Conservation (phyloP, 192 early-diverging fungal genomes). For the Backusella morwellensis region DNA sequence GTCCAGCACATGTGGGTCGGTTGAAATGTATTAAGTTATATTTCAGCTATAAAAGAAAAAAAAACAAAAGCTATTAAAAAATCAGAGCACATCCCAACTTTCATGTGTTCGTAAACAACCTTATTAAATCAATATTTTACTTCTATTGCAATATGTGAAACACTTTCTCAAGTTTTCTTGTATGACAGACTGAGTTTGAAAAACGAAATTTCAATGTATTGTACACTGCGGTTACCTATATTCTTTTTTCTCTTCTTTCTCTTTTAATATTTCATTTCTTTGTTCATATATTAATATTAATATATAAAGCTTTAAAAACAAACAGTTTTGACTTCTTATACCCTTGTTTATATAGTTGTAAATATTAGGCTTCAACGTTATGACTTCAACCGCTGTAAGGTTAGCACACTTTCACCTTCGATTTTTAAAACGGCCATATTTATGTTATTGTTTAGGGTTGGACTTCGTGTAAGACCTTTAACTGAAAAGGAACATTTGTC, state of each 20-base stretch:
- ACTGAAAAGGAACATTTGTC: slow-evolving; percentile 68
- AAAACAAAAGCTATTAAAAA: background rate
- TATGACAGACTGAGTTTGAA: background rate
- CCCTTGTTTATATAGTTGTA: background rate
- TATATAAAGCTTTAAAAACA: background rate
- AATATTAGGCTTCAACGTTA: background rate
- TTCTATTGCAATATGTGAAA: background rate
- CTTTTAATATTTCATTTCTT: slow-evolving; percentile 16
- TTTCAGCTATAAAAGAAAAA: background rate
- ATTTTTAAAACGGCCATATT: background rate
- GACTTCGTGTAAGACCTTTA: slow-evolving; percentile 77
- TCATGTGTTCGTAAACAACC: background rate
- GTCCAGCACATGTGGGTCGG: background rate
- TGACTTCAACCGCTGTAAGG: slow-evolving; percentile 39
- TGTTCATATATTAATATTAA: background rate
- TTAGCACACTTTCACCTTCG: slow-evolving; percentile 14
- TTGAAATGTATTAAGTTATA: background rate
- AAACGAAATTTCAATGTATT: background rate
- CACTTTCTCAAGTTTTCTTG: background rate
- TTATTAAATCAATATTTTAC: background rate
- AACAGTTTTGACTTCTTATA: slow-evolving; percentile 14
- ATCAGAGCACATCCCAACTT: background rate
- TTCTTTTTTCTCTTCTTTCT: background rate
- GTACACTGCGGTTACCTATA: background rate
- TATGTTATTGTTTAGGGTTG: slow-evolving; percentile 54